Conservation (phyloP, 805 yeast genomes). For the Wickerhamomyces kurtzmanii region DNA sequence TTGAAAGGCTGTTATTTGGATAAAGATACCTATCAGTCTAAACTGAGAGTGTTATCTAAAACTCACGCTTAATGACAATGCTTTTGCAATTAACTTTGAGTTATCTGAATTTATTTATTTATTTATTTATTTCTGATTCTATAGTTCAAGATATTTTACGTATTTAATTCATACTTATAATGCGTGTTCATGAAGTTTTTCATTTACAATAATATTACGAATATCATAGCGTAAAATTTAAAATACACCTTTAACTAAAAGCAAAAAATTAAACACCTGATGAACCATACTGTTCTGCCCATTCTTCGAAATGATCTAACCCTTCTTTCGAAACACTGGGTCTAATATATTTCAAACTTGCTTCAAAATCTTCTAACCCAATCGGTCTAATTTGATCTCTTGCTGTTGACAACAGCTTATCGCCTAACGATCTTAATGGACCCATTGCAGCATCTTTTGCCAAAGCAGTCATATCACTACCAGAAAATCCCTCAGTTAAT, state of each 20-base stretch:
- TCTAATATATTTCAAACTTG: conserved; percentile 67
- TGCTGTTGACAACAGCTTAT: conserved; percentile 56
- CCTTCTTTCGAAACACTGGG: conserved; percentile 88
- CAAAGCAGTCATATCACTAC: conserved; percentile 88
- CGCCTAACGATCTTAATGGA: conserved; percentile 86
- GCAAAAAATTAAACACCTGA: conserved; percentile 63
- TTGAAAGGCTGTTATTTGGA: conserved; percentile 71
- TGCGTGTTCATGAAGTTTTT: too few relatives aligned
- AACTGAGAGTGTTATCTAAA: conserved; percentile 33
- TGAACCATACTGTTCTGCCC: conserved; percentile 86
- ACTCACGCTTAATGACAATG: too few relatives aligned
- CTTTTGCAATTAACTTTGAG: too few relatives aligned
- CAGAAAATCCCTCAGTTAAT: conserved; percentile 80
- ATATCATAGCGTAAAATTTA: too few relatives aligned
- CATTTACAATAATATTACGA: too few relatives aligned
- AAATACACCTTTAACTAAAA: too few relatives aligned
- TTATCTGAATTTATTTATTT: too few relatives aligned
- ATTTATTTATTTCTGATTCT: too few relatives aligned
- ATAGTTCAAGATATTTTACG: too few relatives aligned
- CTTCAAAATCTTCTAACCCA: conserved; percentile 61
- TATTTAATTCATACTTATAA: too few relatives aligned
- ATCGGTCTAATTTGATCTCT: conserved; percentile 78
- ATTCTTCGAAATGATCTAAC: conserved; percentile 66
- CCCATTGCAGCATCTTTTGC: conserved; percentile 99
- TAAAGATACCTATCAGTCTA: conserved; percentile 61